Evolutionary conservation across 495 filamentous ascomycete genomes (phyloP).

Genomic region (Acidiella bohemica): DNA sequence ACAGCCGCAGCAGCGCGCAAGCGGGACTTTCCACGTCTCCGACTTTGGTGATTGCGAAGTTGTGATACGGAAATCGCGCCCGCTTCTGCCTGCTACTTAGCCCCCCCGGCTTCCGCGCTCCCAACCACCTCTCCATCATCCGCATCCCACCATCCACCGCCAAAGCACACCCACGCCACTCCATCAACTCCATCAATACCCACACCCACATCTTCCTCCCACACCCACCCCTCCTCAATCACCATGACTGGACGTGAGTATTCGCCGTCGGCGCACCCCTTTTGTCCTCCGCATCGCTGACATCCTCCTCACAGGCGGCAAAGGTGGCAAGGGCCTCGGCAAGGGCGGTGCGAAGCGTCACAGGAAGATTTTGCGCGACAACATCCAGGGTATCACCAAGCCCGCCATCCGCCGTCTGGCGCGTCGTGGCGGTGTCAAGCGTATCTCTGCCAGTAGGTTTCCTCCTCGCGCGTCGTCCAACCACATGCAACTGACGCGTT

Average conservation of each 20-base stretch:
- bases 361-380: constrained; percentile 38
- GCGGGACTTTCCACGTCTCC: too few relatives aligned
- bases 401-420: constrained; percentile 99
- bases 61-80: too few relatives aligned
- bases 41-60: too few relatives aligned
- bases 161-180: constrained; percentile 8
- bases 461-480: not conserved
- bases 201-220: constrained; percentile 26
- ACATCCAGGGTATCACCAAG: constrained; percentile 96
- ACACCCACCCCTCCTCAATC: constrained; percentile 25
- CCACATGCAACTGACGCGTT: constrained; percentile 8
- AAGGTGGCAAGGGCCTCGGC: constrained; percentile 38
- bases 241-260: constrained; percentile 96
- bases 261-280: constrained; percentile 10
- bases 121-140: not conserved
- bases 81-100: too few relatives aligned
- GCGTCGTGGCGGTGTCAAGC: constrained; percentile 48
- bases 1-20: too few relatives aligned
- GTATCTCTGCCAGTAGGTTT: constrained; percentile 89
- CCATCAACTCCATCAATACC: constrained; percentile 10
- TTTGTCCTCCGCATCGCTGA: constrained; percentile 16
- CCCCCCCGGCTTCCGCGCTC: not conserved
- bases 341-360: constrained; percentile 56
- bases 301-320: constrained; percentile 30
- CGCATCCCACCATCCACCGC: constrained; percentile 4